A percentile compares a stretch with the other conserved stretches of the same genome.
Evolutionary conservation across 2,329 filamentous ascomycete genomes (phyloP).

Genomic region (Rhytidhysteron rufulum): DNA sequence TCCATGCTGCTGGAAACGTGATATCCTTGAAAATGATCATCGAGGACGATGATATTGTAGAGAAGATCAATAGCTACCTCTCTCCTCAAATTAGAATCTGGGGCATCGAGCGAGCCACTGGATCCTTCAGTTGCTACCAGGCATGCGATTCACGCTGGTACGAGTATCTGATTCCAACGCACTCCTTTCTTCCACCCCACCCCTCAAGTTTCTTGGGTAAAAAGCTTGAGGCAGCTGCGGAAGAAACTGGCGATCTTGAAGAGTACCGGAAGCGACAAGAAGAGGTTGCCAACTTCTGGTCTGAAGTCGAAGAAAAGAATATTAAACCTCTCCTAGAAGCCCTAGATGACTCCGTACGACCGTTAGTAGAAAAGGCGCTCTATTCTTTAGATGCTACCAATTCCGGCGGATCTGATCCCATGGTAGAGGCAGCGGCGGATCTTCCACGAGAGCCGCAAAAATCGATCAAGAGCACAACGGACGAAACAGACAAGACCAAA

Average conservation of each 20-base stretch:
- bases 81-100: constrained; percentile 89
- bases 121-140: constrained; percentile 91
- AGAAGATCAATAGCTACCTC: constrained; percentile 85
- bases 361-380: constrained; percentile 60
- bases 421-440: constrained; percentile 28
- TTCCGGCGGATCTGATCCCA: constrained; percentile 25
- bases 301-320: constrained; percentile 72
- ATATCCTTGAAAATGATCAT: constrained; percentile 94
- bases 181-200: constrained; percentile 88
- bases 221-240: constrained; percentile 73
- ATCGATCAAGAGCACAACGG: neutral
- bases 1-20: constrained; percentile 92
- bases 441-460: neutral
- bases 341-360: constrained; percentile 61
- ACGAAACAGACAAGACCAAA: constrained; percentile 9
- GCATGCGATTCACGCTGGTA: constrained; percentile 94
- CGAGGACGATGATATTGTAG: constrained; percentile 80
- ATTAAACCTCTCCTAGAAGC: constrained; percentile 64
- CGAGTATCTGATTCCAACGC: constrained; percentile 92
- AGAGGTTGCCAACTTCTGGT: constrained; percentile 80
- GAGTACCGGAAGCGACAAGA: constrained; percentile 65
- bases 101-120: constrained; percentile 87
- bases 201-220: constrained; percentile 81
- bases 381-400: constrained; percentile 39
- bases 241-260: constrained; percentile 68